Conservation (phyloP, 306 rosid genomes). For the Hippophae rhamnoides region DNA sequence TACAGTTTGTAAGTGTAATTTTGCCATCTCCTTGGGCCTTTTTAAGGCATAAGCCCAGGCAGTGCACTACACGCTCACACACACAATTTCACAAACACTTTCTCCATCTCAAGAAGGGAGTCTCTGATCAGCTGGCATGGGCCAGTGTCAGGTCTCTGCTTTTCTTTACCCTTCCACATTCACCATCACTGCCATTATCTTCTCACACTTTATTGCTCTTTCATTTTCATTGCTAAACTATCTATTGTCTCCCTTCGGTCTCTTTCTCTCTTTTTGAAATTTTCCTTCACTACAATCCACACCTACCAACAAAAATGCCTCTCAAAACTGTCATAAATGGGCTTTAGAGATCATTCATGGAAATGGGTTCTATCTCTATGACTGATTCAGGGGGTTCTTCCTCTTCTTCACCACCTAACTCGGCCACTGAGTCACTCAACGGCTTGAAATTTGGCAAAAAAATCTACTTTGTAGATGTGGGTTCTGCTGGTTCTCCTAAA, state of each 20-base stretch:
- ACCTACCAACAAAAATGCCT: not conserved
- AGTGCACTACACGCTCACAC: too few species aligned
- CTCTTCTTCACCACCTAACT: constrained; percentile 38
- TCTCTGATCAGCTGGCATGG: constrained; percentile 46
- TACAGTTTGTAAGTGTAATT: too few species aligned
- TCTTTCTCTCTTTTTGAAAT: not conserved
- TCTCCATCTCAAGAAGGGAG: too few species aligned
- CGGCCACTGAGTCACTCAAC: constrained; percentile 52
- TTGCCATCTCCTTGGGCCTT: too few species aligned
- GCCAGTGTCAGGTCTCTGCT: constrained; percentile 50
- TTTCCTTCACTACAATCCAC: not conserved
- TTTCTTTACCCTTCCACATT: constrained; percentile 22
- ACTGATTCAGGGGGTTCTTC: constrained; percentile 44
- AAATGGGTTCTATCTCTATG: constrained; percentile 50
- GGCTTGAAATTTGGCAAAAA: constrained; percentile 67
- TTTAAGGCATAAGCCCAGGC: too few species aligned
- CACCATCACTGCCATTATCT: constrained; percentile 13
- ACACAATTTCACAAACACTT: too few species aligned
- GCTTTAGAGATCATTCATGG: constrained; percentile 26
- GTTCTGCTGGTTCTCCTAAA: constrained; percentile 29
- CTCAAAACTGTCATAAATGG: constrained; percentile 21
- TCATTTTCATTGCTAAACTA: not conserved
- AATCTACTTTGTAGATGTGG: constrained; percentile 70
- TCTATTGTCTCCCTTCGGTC: not conserved
- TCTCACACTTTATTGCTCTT: constrained; percentile 16